These are phyloP conservation scores for Eragrostis curvula DNA, from an alignment of 176 grass and related monocot genomes.

Conservation along the genomic window DNA sequence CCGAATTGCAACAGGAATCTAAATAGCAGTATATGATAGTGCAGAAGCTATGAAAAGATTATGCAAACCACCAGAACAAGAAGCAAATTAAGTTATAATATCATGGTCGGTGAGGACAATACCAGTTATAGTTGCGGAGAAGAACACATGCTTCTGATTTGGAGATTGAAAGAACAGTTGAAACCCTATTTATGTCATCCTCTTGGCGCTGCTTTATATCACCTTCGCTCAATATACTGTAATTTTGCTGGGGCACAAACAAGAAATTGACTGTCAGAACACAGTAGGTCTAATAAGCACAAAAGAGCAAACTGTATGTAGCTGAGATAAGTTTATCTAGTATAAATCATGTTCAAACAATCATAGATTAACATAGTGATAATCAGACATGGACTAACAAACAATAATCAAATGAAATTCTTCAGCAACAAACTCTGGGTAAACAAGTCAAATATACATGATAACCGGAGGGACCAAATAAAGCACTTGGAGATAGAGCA, in stretches of 20 bases:
- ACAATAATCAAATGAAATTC: constrained; percentile 16
- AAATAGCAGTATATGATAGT: not conserved
- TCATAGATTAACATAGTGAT: not conserved
- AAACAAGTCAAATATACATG: not conserved
- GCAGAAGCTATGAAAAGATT: not conserved
- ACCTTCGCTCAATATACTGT: constrained; percentile 80
- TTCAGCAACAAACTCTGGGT: constrained; percentile 9
- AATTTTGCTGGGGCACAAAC: constrained; percentile 80
- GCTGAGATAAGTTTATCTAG: constrained; percentile 13
- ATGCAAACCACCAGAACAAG: not conserved
- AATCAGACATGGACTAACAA: not conserved
- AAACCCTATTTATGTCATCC: constrained; percentile 93
- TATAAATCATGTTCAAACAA: not conserved
- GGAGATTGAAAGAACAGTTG: constrained; percentile 94
- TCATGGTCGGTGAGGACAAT: not conserved
- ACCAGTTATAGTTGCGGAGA: constrained; percentile 93
- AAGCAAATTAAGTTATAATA: constrained; percentile 17
- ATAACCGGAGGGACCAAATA: not conserved
- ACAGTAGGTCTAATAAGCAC: constrained; percentile 19
- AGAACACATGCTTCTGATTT: constrained; percentile 85
- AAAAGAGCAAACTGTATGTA: not conserved
- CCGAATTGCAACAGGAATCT: constrained; percentile 12
- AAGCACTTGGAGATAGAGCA: not conserved
- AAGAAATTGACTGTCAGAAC: constrained; percentile 32
- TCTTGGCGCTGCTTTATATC: constrained; percentile 86